These are phyloP conservation scores for Rhynchosporium secalis DNA, from an alignment of 2,329 filamentous ascomycete genomes.

Conservation along the genomic window DNA sequence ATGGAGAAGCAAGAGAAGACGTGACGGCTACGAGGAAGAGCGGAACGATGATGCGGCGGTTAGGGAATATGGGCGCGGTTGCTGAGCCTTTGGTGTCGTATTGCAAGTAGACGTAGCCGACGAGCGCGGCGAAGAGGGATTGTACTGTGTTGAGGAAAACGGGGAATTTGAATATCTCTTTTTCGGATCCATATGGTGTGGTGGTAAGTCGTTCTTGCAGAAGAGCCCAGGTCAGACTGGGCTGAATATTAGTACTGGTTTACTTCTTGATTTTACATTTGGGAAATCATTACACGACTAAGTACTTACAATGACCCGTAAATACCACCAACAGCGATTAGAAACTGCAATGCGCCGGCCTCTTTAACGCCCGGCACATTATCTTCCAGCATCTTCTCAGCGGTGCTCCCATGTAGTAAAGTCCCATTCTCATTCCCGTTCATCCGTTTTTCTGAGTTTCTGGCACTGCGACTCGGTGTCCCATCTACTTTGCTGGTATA, in stretches of 20 bases:
- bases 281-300: not conserved
- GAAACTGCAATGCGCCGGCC: slow-evolving; percentile 70
- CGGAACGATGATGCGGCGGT: slow-evolving; percentile 69
- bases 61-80: slow-evolving; percentile 73
- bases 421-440: slow-evolving; percentile 42
- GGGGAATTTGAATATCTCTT: slow-evolving; percentile 85
- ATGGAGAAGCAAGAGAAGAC: slow-evolving; percentile 86
- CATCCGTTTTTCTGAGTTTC: slow-evolving; percentile 30
- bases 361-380: slow-evolving; percentile 43
- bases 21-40: slow-evolving; percentile 85
- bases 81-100: slow-evolving; percentile 58
- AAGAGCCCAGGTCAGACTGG: slow-evolving; percentile 88
- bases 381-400: slow-evolving; percentile 39
- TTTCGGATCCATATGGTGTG: slow-evolving; percentile 70
- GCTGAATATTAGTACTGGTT: slow-evolving; percentile 7
- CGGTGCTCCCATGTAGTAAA: slow-evolving; percentile 29
- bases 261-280: not conserved
- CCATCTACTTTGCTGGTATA: slow-evolving; percentile 54
- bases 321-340: slow-evolving; percentile 89
- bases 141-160: slow-evolving; percentile 97
- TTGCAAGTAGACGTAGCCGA: slow-evolving; percentile 78
- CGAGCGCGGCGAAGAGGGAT: slow-evolving; percentile 80
- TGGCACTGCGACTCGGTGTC: slow-evolving; percentile 38
- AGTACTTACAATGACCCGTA: slow-evolving; percentile 86
- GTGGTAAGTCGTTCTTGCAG: slow-evolving; percentile 98